Evolutionary conservation across 768 basidiomycete species (phyloP), one percentile per base, ranked within the genome.

Genomic region (Boletus rubropictus): DNA sequence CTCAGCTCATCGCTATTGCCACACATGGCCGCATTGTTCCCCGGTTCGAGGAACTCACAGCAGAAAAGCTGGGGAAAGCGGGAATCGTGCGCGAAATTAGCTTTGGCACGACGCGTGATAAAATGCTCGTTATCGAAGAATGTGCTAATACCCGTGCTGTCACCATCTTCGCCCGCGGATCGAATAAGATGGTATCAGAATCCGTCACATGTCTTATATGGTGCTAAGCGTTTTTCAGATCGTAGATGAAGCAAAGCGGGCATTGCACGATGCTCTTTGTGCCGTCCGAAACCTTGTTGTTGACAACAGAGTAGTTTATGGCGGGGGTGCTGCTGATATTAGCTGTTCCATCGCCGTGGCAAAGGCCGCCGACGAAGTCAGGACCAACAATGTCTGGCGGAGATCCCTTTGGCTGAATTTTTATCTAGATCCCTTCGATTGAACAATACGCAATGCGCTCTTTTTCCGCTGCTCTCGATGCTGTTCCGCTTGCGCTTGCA

Each of bases 391-490:
- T 2, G 17, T 42, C n/a, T 33, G 20, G 29, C 9, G 3, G 7
- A n/a, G 7, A 14, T 34, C 10, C 8, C 32, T 21, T n/a, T 42
- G 46, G 45, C 34, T 54, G 31, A 44, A 35, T 18, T 29, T 17
- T 39, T 15, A 36, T 21, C 12, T 47, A 93, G 89, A 95, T 96
- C 55, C 86, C 96, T 1, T 79, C 91, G 24, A 97, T 99, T 60
- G 96, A 99, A 70, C 96, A 99, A 74, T 99, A 99, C 62, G 96
- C 96, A 3, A 97, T 99, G 94, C 86, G 95, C 40, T 94, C 96
- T n/a, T 99, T 98, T 65, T 79, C 96, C 4, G 88, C 89, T 28
- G 95, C 96, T 12, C 74, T 99, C 7, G 96, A 99, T 59, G 79
- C 92, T n/a, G 72, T 98, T 40, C 96, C 96, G 3, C 79, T 99